A percentile compares a stretch with the other conserved stretches of the same genome.
These are phyloP conservation scores for Heimioporus punctisporus DNA, from an alignment of 1,284 basidiomycete species.

Conservation along the genomic window DNA sequence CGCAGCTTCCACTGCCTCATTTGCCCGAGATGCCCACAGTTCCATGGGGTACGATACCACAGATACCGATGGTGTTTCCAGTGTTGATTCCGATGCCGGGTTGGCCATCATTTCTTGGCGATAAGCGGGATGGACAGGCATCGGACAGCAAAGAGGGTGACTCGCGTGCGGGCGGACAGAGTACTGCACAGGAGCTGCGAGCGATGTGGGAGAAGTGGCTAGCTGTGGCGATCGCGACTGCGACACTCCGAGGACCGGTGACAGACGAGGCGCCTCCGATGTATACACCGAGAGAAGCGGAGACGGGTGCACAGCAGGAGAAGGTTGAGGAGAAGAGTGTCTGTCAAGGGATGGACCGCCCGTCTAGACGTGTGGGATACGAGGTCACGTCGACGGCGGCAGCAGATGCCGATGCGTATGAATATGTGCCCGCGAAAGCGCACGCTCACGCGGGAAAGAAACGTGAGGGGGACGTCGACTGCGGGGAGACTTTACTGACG, in stretches of 20 bases:
- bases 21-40: conserved; percentile 55
- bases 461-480: conserved; percentile 49
- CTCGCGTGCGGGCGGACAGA: conserved; percentile 36
- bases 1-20: conserved; percentile 58
- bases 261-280: conserved; percentile 64
- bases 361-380: conserved; percentile 48
- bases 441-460: conserved; percentile 62
- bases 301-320: conserved; percentile 10
- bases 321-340: conserved; percentile 6
- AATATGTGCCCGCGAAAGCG: conserved; percentile 58
- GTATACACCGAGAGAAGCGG: conserved; percentile 60
- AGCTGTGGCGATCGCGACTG: conserved; percentile 48
- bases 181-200: conserved; percentile 61
- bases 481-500: conserved; percentile 1
- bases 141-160: conserved; percentile 36
- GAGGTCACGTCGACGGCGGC: conserved; percentile 51
- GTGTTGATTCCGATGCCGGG: conserved; percentile 71
- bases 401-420: conserved; percentile 68
- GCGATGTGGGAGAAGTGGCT: conserved; percentile 78
- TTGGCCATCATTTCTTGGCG: conserved; percentile 65
- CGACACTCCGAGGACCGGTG: conserved; percentile 45
- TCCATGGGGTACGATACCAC: conserved; percentile 69
- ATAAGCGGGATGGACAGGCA: conserved; percentile 37
- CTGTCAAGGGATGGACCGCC: conserved; percentile 18
- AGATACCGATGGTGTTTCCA: conserved; percentile 80